Conservation (phyloP, 495 filamentous ascomycete species). For the Talaromyces nanjingensis region DNA sequence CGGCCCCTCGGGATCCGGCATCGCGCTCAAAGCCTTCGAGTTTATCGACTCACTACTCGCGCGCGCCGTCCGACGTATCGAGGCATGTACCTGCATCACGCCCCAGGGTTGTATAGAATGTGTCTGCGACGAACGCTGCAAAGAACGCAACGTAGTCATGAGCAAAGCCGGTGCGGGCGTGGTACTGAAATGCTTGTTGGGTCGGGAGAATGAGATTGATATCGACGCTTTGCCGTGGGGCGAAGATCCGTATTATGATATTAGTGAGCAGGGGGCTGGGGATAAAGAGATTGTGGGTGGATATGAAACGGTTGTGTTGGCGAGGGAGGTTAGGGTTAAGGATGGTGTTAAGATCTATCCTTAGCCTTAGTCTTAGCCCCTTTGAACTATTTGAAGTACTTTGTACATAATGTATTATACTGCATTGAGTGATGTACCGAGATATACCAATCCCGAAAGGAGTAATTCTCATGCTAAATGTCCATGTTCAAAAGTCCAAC, state of each 20-base stretch:
- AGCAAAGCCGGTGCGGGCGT: conserved; percentile 83
- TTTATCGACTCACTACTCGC: conserved; percentile 73
- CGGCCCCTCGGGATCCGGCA: conserved; percentile 73
- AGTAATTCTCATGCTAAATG: not conserved
- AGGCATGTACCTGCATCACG: conserved; percentile 56
- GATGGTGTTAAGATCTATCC: conserved; percentile 24
- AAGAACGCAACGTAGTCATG: conserved; percentile 86
- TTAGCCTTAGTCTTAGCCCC: not conserved
- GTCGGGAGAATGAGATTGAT: conserved; percentile 66
- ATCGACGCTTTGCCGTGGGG: conserved; percentile 74
- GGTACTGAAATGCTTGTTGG: conserved; percentile 67
- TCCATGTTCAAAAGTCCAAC: not conserved
- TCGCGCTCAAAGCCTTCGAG: conserved; percentile 87
- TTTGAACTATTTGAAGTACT: not conserved
- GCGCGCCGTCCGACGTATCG: conserved; percentile 73
- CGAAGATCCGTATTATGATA: conserved; percentile 36
- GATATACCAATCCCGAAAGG: not conserved
- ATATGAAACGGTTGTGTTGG: conserved; percentile 77
- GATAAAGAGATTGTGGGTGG: conserved; percentile 57
- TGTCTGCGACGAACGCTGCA: conserved; percentile 78
- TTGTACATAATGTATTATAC: not conserved
- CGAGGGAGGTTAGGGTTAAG: conserved; percentile 52
- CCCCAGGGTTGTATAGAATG: conserved; percentile 80
- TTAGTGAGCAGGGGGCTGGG: conserved; percentile 16
- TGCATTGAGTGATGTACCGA: not conserved